phyloP scores from a whole-genome alignment of 257 asterid species.

The Coffea canephora region DNA sequence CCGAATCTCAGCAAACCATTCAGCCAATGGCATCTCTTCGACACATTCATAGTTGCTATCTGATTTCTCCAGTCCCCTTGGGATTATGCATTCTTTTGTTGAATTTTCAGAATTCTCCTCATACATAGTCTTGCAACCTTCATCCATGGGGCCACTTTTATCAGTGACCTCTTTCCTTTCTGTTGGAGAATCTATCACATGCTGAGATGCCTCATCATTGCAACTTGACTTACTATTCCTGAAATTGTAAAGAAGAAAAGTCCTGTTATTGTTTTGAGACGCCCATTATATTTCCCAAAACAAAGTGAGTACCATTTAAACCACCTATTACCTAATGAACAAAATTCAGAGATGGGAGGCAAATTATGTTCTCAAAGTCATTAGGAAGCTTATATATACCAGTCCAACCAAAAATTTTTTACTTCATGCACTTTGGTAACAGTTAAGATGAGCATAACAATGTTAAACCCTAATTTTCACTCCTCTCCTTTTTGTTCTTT shows the following conservation, averaged over 20 bases:
- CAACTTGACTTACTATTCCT: background rate
- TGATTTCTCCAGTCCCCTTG: conserved; percentile 1
- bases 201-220: background rate
- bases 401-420: background rate
- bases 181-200: background rate
- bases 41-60: background rate
- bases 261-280: background rate
- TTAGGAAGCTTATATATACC: background rate
- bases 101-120: background rate
- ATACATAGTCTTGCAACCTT: background rate
- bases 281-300: background rate
- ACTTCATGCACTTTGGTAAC: background rate
- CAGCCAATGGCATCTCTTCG: conserved; percentile 5
- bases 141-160: background rate
- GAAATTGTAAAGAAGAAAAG: background rate
- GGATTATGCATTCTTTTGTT: background rate
- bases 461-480: background rate
- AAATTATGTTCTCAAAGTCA: background rate
- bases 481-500: background rate
- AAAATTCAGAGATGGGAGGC: background rate
- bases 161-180: background rate
- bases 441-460: background rate
- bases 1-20: conserved; percentile 8
- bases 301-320: background rate
- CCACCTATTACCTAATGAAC: background rate